Conservation (phyloP, 2,329 filamentous ascomycete species). For the Reticulascus tulasneorum region DNA sequence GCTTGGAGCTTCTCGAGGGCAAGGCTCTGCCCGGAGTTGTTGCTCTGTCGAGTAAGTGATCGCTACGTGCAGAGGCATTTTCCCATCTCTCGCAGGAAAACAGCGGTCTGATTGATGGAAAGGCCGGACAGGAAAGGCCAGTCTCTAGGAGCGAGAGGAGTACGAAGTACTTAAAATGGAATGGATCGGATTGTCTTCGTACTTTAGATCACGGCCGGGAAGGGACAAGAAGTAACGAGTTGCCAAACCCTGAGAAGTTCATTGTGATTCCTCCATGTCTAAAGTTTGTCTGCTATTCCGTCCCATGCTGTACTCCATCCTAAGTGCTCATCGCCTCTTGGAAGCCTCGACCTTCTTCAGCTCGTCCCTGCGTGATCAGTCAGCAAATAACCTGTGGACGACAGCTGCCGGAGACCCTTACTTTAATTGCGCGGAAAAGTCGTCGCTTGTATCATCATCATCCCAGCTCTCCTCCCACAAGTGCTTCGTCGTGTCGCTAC, state of each 20-base stretch:
- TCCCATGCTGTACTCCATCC: too few species aligned
- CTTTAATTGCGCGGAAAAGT: conserved; percentile 94
- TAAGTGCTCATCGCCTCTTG: conserved; percentile 58
- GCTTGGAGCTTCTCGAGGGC: conserved; percentile 93
- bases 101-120: conserved; percentile 26
- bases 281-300: too few species aligned
- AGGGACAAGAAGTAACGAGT: background rate
- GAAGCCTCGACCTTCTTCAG: conserved; percentile 86
- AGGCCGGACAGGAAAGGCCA: conserved; percentile 28
- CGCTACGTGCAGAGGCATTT: conserved; percentile 4
- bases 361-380: conserved; percentile 63
- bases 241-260: background rate
- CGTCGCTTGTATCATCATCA: conserved; percentile 93
- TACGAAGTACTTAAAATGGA: conserved; percentile 3
- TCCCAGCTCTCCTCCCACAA: conserved; percentile 99
- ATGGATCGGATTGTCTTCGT: too few species aligned
- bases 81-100: conserved; percentile 3
- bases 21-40: conserved; percentile 94
- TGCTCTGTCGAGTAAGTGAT: conserved; percentile 78
- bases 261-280: too few species aligned
- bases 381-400: conserved; percentile 18
- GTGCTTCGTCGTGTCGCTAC: conserved; percentile 65
- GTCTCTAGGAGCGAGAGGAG: conserved; percentile 24
- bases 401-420: conserved; percentile 40
- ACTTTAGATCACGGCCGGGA: background rate